Base-by-base conservation (phyloP, 2,329 filamentous ascomycete species). In the Neonectria faginata region DNA sequence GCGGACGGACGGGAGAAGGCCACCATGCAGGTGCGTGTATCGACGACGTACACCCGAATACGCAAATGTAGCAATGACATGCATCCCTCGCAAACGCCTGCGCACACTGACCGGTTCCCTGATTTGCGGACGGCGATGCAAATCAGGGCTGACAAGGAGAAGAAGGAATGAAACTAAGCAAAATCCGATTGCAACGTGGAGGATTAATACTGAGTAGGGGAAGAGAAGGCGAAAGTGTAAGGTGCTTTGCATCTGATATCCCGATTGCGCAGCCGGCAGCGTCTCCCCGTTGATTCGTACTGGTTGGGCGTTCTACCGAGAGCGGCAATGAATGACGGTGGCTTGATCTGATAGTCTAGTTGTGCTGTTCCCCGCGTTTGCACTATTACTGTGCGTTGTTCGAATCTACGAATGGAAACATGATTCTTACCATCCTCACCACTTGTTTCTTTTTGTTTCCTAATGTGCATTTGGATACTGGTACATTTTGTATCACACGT, bases 131-230 rank as follows among this genome's bases (percentile, higher is more conserved):
- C 39, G 45, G 42, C 48, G 39, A 47, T 36, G 29, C 41, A 42
- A 70, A 65, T 41, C 36, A 67, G 50, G 71, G 71, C 71, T 62
- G 41, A 50, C 69, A 62, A 52, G 44, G 58, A 56, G 20, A 39
- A 36, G 39, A 25, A 29, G 56, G 61, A 25, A 45, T 48, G 41
- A 39, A 50, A 25, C 41, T 51, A 44, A 57, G 53, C 39, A 3
- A 31, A 22, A 44, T 57, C 36, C 36, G 68, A 16, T 55, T 51
- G 60, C 50, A 42, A 63, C 61, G 66, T 64, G 53, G 53, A 53
- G 50, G 33, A 33, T 57, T 64, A 53, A 58, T 62, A 56, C 44
- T 63, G 55, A 45, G 45, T 22, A 53, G 62, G 58, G 52, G 59
- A 63, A 62, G 62, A 67, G 67, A 47, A 45, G 57, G 58, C 31